Conservation (phyloP, 495 filamentous ascomycete species). For the Xylaria curta region DNA sequence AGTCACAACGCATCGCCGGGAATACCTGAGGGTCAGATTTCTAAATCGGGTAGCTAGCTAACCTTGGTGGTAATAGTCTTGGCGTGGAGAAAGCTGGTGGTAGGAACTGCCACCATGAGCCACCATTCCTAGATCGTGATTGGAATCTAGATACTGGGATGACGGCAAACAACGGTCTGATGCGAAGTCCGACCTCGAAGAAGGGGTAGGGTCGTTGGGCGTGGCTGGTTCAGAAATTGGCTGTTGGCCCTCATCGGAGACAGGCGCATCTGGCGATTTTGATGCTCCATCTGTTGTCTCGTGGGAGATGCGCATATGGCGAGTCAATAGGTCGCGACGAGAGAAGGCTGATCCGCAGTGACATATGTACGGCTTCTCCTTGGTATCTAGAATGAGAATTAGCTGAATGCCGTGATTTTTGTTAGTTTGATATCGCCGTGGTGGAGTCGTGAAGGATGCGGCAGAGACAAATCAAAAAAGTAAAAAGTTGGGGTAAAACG, state of each 20-base stretch:
- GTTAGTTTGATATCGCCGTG: conserved; percentile 13
- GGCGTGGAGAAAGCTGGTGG: conserved; percentile 34
- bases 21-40: not conserved
- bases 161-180: conserved; percentile 33
- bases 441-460: conserved; percentile 26
- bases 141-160: conserved; percentile 34
- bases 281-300: conserved; percentile 37
- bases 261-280: conserved; percentile 40
- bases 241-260: conserved; percentile 41
- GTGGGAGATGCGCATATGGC: conserved; percentile 55
- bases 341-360: conserved; percentile 62
- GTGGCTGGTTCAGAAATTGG: conserved; percentile 37
- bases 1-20: not conserved
- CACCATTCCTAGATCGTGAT: conserved; percentile 35
- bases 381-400: conserved; percentile 51
- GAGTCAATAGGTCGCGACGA: conserved; percentile 59
- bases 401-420: conserved; percentile 26
- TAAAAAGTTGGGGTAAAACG: conserved; percentile 41
- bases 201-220: conserved; percentile 34
- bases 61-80: conserved; percentile 41
- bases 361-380: conserved; percentile 62
- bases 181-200: conserved; percentile 34
- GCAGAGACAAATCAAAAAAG: conserved; percentile 27
- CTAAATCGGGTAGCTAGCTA: conserved; percentile 30
- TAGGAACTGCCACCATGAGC: conserved; percentile 35